These are phyloP conservation scores for Clausena lansium DNA, from an alignment of 345 rosid species.

Conservation along the genomic window DNA sequence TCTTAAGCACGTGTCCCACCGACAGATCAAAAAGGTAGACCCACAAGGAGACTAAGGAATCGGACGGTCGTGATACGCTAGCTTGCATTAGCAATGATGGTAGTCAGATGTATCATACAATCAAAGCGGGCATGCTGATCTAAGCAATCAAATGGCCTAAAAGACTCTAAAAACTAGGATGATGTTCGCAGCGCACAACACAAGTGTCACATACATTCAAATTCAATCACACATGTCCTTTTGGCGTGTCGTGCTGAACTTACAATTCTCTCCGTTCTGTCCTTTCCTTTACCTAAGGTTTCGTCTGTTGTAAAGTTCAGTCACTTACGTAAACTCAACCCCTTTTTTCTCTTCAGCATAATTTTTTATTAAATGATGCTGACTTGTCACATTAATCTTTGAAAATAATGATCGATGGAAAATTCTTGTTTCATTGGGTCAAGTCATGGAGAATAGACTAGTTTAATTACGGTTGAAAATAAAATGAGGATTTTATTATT, in stretches of 20 bases:
- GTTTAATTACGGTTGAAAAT: too few species aligned
- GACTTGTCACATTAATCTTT: too few species aligned
- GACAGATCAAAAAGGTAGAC: constrained; percentile 21
- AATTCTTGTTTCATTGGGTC: too few species aligned
- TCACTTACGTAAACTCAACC: too few species aligned
- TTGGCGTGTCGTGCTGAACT: constrained; percentile 46
- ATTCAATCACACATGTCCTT: too few species aligned
- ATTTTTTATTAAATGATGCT: too few species aligned
- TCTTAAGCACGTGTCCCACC: constrained; percentile 37
- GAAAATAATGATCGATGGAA: too few species aligned
- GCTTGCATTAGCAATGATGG: constrained; percentile 26
- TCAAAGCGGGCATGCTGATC: constrained; percentile 7
- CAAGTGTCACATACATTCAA: too few species aligned
- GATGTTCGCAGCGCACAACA: constrained; percentile 19
- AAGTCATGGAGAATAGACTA: too few species aligned
- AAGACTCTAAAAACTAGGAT: not conserved
- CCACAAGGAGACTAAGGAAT: not conserved
- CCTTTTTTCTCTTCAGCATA: too few species aligned
- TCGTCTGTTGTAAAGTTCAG: too few species aligned
- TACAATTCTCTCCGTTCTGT: not conserved
- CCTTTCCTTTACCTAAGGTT: not conserved
- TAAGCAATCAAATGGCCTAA: constrained; percentile 17
- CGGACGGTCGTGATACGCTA: constrained; percentile 16
- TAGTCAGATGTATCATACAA: constrained; percentile 24
- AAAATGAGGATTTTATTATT: too few species aligned